Percentiles rank a stretch among this genome's conserved stretches.
Evolutionary conservation across 78 protist species (phyloP).

Genomic region (Dictyostelium firmibasis): DNA sequence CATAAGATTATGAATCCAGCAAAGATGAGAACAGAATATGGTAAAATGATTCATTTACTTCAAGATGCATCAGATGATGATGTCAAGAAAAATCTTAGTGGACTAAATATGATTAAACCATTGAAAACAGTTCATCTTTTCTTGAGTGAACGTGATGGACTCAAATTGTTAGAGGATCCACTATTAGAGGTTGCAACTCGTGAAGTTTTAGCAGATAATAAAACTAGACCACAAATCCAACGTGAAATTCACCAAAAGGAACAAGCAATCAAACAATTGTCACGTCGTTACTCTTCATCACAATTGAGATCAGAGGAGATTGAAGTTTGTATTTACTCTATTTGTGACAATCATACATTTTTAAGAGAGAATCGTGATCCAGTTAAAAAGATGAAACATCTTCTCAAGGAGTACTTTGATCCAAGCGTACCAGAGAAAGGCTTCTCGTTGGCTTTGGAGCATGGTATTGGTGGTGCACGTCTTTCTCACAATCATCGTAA

Average conservation of each 20-base stretch:
- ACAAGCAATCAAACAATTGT: constrained; percentile 82
- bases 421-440: constrained; percentile 39
- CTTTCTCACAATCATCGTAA: constrained; percentile 88
- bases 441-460: constrained; percentile 47
- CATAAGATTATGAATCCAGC: constrained; percentile 95
- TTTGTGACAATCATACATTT: constrained; percentile 90
- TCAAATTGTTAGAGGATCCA: constrained; percentile 74
- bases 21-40: constrained; percentile 89
- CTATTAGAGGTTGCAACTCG: constrained; percentile 83
- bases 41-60: constrained; percentile 91
- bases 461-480: constrained; percentile 88
- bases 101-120: constrained; percentile 72
- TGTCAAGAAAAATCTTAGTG: constrained; percentile 28
- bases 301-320: constrained; percentile 36
- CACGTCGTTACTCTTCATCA: constrained; percentile 46
- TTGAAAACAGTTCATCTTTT: constrained; percentile 84
- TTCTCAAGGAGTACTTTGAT: constrained; percentile 65
- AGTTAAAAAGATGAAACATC: constrained; percentile 59
- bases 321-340: constrained; percentile 83
- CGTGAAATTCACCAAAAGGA: constrained; percentile 85
- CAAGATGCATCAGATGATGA: constrained; percentile 81
- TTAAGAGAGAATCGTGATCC: constrained; percentile 72
- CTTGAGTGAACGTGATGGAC: constrained; percentile 38
- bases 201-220: constrained; percentile 65
- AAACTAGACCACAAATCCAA: constrained; percentile 39